Evolutionary conservation across 306 rosid species (phyloP).

Genomic region (Glycine soja): DNA sequence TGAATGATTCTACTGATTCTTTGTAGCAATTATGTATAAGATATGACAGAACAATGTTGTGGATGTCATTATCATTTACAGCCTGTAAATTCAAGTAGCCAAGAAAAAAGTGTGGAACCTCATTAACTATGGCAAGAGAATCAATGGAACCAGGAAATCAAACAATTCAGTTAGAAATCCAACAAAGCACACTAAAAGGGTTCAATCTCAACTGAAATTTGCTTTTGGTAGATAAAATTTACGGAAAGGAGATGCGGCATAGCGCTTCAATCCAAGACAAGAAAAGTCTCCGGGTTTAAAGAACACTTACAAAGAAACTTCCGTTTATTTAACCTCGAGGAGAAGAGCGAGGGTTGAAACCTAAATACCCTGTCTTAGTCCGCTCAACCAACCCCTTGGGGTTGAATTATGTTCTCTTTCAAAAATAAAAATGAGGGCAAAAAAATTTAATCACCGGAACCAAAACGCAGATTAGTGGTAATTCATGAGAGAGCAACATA

Average conservation of each 20-base stretch:
- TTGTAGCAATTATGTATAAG: constrained; percentile 89
- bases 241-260: neutral
- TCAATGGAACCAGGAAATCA: constrained; percentile 20
- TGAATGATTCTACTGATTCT: constrained; percentile 82
- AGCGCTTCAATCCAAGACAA: neutral
- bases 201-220: too few relatives aligned
- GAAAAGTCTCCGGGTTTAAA: neutral
- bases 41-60: constrained; percentile 75
- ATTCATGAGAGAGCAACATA: neutral
- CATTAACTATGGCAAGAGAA: constrained; percentile 13
- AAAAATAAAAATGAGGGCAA: neutral
- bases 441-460: neutral
- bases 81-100: constrained; percentile 57
- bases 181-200: neutral
- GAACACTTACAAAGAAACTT: neutral
- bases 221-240: neutral
- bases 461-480: neutral
- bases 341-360: neutral
- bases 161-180: constrained; percentile 15
- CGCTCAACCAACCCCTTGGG: neutral
- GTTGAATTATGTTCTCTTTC: neutral
- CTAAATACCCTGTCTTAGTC: neutral
- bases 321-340: too few relatives aligned
- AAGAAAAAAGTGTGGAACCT: constrained; percentile 7
- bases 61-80: constrained; percentile 70